Evolutionary conservation across 1,139 yeast species (phyloP), one percentile per base, ranked within the genome.

Genomic region (Pichia sp.): DNA sequence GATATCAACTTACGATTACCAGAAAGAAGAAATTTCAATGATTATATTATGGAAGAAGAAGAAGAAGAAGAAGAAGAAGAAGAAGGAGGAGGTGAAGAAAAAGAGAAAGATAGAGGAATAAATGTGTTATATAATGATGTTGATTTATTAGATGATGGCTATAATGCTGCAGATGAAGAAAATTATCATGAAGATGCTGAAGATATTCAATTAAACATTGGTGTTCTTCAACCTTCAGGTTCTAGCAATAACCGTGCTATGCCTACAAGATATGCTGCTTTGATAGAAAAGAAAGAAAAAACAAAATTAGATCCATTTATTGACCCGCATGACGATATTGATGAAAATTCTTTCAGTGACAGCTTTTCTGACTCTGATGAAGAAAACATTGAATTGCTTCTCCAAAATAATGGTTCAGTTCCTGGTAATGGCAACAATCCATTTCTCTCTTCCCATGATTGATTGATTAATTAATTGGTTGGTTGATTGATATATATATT

Each of bases 291-390:
- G 34, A 43, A 48, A 9, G 41, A 45, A 6, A 30, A 43, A 27
- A 32, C 38, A 4, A 30, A n/a, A 10, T 2, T 31, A 2, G 45
- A 42, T 34, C 46, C 48, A 10, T 42, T 42, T 16, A 25, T 16
- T 5, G 35, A 25, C 4, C 34, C 23, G 8, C 22, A 31, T 40
- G 9, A 26, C 8, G 8, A 26, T 26, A 8, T 6, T 26, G 27
- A 26, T 32, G 35, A 31, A 20, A 42, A 41, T 8, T 41, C 36
- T 1, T 20, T 22, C 20, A 36, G 35, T 40, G 51, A 27, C 42
- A 45, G 37, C 30, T 59, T 54, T 22, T 55, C 61, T 2, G 64
- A 60, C 35, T 58, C 62, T 0, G 64, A 60, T 41, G 62, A 59
- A 37, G 65, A 61, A 44, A 60, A 60, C 40, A 61, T 61, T 25